Evolutionary conservation across 2,329 filamentous ascomycete species (phyloP), one percentile per base, ranked within the genome.

Genomic region (Fusarium globosum): DNA sequence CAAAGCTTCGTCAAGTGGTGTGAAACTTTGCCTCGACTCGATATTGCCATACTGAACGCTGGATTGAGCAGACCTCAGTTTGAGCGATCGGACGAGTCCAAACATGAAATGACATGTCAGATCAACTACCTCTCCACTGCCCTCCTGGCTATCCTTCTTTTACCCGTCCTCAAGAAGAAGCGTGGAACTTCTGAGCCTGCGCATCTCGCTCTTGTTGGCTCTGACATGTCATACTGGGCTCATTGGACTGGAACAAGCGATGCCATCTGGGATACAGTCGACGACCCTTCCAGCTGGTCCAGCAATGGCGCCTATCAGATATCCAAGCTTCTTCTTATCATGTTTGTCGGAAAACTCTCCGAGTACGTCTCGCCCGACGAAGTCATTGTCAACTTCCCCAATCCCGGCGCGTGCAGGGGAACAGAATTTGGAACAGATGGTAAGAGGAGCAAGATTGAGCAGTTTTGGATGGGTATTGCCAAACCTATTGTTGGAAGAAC

Each of bases 41-140:
- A 88, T 68, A 82, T 85, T 42, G 82, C 78, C 28, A 80, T 88
- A 14, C 77, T 87, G 30, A 88, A 88, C 61, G 86, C 85, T 6
- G 86, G 83, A 1, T n/a, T 85, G 12, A 74, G 65, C 16, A 78
- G 76, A 9, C 65, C 69, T 4, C 38, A 62, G 8, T 79, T 79
- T 56, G 73, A 71, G 48, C 65, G 70, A 21, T 68, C 77, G 6
- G 73, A 81, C 10, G 82, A 79, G 21, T 71, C 76, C 13, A 78
- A 83, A n/a, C 82, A 85, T 59, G 83, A 87, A 57, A 81, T 81
- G 62, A 80, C 77, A 4, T 66, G 86, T 8, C 85, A 86, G 52
- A 79, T 83, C 69, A 84, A 83, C 71, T 82, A 82, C 51, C 74
- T 84, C 8, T 82, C 82, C 0, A 84, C 81, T 0, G 76, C 78